A percentile compares a stretch with the other conserved stretches of the same genome.
phyloP scores from a whole-genome alignment of 2,329 filamentous ascomycete species.

The Fusarium guadeloupense region DNA sequence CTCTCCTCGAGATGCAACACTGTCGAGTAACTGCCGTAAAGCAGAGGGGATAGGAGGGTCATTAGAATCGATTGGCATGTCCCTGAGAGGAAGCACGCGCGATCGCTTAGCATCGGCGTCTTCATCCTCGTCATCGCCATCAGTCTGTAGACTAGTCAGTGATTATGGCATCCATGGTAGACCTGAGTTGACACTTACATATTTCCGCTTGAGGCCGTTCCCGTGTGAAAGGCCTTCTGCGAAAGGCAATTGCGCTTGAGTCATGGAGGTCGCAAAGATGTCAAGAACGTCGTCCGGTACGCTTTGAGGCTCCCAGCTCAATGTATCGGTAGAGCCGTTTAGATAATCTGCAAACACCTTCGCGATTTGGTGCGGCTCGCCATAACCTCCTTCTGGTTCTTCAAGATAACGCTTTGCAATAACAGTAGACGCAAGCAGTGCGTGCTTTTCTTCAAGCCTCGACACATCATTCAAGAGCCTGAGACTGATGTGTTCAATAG shows the following conservation, averaged over 20 bases:
- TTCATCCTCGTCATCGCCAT: constrained; percentile 51
- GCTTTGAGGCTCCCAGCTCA: constrained; percentile 58
- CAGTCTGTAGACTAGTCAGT: constrained; percentile 7
- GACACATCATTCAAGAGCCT: constrained; percentile 51
- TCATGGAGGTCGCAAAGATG: constrained; percentile 54
- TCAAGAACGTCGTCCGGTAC: constrained; percentile 62
- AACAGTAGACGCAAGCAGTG: constrained; percentile 52
- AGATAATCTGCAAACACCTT: constrained; percentile 58
- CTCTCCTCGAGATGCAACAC: constrained; percentile 20
- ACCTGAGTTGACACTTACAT: constrained; percentile 50
- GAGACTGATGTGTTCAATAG: constrained; percentile 65
- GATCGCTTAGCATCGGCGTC: constrained; percentile 46
- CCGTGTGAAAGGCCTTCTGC: constrained; percentile 29
- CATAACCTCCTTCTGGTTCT: constrained; percentile 52
- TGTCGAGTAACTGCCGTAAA: constrained; percentile 45
- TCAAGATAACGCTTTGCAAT: constrained; percentile 51
- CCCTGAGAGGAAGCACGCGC: constrained; percentile 38
- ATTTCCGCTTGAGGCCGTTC: constrained; percentile 57
- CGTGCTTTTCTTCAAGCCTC: constrained; percentile 58
- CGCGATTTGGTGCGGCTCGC: constrained; percentile 58
- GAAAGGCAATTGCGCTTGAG: constrained; percentile 44
- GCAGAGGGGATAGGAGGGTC: constrained; percentile 48
- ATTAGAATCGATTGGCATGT: constrained; percentile 34
- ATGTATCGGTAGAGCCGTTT: constrained; percentile 47
- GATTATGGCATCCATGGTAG: neutral